Conservation (phyloP, 768 basidiomycete species). For the Collybia sp. region DNA sequence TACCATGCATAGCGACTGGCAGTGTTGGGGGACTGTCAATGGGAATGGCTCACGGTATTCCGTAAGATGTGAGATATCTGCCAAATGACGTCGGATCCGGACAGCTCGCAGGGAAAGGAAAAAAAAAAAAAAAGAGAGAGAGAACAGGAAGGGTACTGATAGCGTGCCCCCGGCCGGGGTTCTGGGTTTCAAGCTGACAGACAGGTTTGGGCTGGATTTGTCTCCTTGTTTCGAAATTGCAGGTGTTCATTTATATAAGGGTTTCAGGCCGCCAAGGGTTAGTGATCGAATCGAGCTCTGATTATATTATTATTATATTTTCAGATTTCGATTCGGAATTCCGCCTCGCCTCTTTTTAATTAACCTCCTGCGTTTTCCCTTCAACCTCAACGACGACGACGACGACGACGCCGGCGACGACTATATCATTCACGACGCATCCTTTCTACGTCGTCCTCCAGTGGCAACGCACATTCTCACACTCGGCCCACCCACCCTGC, state of each 20-base stretch:
- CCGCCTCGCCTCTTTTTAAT: conserved; percentile 13
- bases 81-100: no score
- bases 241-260: conserved; percentile 5
- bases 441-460: background rate
- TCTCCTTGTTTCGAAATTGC: conserved; percentile 1
- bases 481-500: background rate
- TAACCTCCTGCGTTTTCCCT: conserved; percentile 13
- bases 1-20: background rate
- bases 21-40: background rate
- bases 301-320: conserved; percentile 6
- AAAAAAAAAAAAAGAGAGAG: no score
- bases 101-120: no score
- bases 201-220: no score
- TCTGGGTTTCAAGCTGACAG: no score
- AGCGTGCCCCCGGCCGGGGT: no score
- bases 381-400: conserved; percentile 3
- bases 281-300: conserved; percentile 10
- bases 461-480: background rate
- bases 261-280: conserved; percentile 2
- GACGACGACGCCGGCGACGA: conserved; percentile 7
- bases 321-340: conserved; percentile 18
- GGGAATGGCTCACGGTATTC: no score
- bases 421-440: conserved; percentile 1
- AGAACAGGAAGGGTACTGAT: no score
- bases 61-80: no score